Evolutionary conservation across 768 basidiomycete genomes (phyloP).

Genomic region (Aureoboletus auriporus): DNA sequence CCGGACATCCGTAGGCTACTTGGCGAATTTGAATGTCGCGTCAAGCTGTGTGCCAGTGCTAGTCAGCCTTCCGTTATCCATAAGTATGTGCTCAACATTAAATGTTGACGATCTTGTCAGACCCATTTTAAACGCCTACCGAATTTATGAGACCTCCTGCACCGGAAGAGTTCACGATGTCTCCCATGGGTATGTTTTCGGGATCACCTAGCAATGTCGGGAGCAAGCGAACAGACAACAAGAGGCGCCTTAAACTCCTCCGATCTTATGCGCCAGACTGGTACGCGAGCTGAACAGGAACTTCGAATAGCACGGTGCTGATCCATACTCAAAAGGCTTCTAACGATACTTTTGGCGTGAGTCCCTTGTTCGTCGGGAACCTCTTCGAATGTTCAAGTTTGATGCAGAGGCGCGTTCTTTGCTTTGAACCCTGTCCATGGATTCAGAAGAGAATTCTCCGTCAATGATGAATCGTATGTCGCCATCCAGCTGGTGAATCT

Average conservation of each 20-base stretch:
- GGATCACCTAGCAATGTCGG: conserved; percentile 3
- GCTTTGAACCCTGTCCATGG: conserved; percentile 63
- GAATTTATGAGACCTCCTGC: not conserved
- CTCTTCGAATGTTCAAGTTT: not conserved
- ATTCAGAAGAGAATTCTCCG: conserved; percentile 74
- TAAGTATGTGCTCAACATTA: too few species aligned
- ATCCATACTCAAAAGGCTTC: conserved; percentile 44
- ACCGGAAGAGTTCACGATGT: conserved; percentile 11
- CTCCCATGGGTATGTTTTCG: conserved; percentile 6
- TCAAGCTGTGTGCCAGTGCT: not conserved
- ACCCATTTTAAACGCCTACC: not conserved
- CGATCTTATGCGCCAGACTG: conserved; percentile 75
- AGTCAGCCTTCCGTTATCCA: too few species aligned
- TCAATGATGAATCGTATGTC: conserved; percentile 67
- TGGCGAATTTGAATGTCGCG: too few species aligned
- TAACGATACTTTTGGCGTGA: conserved; percentile 66
- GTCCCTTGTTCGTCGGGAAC: conserved; percentile 15
- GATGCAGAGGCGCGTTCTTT: conserved; percentile 54
- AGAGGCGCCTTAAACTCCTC: conserved; percentile 40
- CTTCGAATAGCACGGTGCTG: not conserved
- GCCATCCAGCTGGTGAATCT: not conserved
- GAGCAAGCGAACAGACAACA: conserved; percentile 19
- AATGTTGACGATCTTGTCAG: not conserved
- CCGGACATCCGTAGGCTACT: too few species aligned
- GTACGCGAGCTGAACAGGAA: conserved; percentile 35